phyloP scores from a whole-genome alignment of 2,329 filamentous ascomycete genomes.

The Aspergillus tamarii region DNA sequence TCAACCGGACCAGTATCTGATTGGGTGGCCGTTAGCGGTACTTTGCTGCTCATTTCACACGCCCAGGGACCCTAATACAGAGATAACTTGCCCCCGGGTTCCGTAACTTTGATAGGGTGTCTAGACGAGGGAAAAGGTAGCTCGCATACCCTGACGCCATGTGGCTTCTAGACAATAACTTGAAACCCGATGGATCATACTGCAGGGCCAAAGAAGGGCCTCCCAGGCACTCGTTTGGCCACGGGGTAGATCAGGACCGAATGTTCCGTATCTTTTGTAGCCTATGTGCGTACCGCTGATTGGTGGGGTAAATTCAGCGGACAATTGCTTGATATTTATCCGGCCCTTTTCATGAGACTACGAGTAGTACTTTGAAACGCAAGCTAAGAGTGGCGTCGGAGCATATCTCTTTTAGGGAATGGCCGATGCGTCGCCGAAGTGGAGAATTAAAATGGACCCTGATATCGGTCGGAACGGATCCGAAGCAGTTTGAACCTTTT shows the following conservation, averaged over 20 bases:
- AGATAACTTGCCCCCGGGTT: neutral
- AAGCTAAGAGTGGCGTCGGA: neutral
- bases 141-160: neutral
- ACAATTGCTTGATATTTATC: neutral
- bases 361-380: neutral
- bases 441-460: constrained; percentile 1
- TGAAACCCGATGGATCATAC: neutral
- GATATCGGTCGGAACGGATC: constrained; percentile 1
- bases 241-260: neutral
- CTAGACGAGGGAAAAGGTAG: neutral
- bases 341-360: neutral
- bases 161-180: neutral
- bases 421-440: constrained; percentile 4
- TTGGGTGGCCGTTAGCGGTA: neutral
- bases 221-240: neutral
- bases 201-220: neutral
- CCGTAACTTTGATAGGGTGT: neutral
- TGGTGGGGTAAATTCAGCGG: neutral
- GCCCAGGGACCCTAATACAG: neutral
- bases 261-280: neutral
- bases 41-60: neutral
- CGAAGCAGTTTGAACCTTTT: neutral
- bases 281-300: neutral
- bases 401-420: constrained; percentile 1
- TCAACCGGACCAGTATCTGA: neutral